Evolutionary conservation across 2,329 filamentous ascomycete species (phyloP), one percentile per base, ranked within the genome.

Genomic region (Epichloe gansuensis): DNA sequence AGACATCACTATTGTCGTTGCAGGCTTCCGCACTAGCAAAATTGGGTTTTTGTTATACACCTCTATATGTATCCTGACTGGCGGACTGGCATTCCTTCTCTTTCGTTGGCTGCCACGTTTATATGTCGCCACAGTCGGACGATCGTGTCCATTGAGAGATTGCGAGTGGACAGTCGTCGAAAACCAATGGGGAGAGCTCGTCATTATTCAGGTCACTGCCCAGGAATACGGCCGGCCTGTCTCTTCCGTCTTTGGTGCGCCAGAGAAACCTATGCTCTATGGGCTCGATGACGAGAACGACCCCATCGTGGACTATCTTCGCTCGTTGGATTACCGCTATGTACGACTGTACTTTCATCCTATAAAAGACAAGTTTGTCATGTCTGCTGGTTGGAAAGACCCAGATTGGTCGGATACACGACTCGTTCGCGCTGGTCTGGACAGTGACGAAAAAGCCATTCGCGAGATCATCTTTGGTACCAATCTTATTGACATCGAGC

Each of bases 101-200:
- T 78, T 97, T 52, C 80, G 89, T 56, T 98, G 93, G 93, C 68
- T 97, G 50, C 94, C 93, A 5, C 79, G 82, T 53, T 95, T 88
- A 88, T 82, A 87, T 60, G 83, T 97, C 48, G 77, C 76, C 47
- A 65, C 97, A 42, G 74, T 87, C 41, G 93, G 93, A 31, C 77
- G 73, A 50, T 71, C 82, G 5, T 80, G 79, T 15, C 74, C 87
- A 2, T 72, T 98, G 34, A 76, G 77, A 51, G 80, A 86, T 51
- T 93, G 88, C 61, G 77, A 87, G 54, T 98, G 94, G 93, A 84
- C 95, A 43, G 90, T 95, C 31, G 80, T 97, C 57, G 93, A 96
- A 77, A 96, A 98, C 62, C 89, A 97, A 76, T 97, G 93, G 91
- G 86, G 87, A 48, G 91, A 97, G 67, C 86, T 97, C 66, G 75